Evolutionary conservation across 2,329 filamentous ascomycete species (phyloP), one percentile per base, ranked within the genome.

Genomic region (Exophiala calicioides): DNA sequence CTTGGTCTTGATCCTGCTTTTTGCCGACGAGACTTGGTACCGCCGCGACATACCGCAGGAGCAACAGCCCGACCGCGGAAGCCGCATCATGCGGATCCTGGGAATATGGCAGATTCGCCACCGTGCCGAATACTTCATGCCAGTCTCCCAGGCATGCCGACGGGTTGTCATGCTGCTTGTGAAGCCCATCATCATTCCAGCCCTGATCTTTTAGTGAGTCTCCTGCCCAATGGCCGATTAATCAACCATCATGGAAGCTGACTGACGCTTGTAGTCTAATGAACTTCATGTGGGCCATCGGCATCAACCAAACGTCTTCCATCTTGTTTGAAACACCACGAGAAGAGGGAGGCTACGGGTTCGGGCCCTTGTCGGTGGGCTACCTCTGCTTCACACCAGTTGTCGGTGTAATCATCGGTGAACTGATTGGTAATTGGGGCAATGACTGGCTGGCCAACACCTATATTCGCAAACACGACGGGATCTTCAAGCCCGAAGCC

Each of bases 401-500:
- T 7, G 24, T 27, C 12, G 24, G 7, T 12, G 7, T 7, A 7
- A 12, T 27, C 24, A 7, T 27, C 7, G 24, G 24, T 27, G 24
- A 27, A 7, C 12, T 27, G 7, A 7, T 7, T 7, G 24, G 24
- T 12, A 7, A 12, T 7, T 27, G 24, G 24, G 7, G 7, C 24
- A 27, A 27, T 12, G 24, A 27, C 24, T 27, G 7, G 7, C 24
- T 27, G 7, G 73, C 73, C 4, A 63, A 58, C 7, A 59, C 65
- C 15, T 75, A 74, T 51, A 71, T 75, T 16, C 59, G 62, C 4
- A 59, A 62, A 1, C 71, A 80, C 60, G 59, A 68, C 3, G 76
- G 76, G n/a, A 67, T 64, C 34, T 77, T 82, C 38, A 74, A 79
- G 52, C 77, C 79, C 27, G 78, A 82, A 62, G 73, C 69, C 3